Conservation (phyloP, 2,329 filamentous ascomycete species). For the Bimuria novae-zelandiae region DNA sequence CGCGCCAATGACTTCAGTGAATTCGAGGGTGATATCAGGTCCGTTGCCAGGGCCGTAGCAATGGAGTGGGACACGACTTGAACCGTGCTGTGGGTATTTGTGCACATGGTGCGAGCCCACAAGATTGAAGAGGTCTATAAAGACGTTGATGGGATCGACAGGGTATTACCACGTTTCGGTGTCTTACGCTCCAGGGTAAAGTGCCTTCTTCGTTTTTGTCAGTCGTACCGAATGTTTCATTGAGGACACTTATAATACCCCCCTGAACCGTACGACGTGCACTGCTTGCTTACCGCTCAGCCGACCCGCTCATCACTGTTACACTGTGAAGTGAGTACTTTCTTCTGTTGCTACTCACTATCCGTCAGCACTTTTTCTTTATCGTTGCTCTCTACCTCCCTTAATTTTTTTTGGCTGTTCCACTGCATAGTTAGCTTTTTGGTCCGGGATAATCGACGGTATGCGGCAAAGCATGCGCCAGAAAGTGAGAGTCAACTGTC, state of each 20-base stretch:
- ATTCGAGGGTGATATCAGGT: not conserved
- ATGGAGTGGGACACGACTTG: slow-evolving; percentile 1
- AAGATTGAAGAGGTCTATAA: not conserved
- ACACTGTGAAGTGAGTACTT: slow-evolving; percentile 3
- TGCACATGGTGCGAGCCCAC: not conserved
- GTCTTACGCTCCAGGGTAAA: not conserved
- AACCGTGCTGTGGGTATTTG: not conserved
- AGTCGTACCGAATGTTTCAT: not conserved
- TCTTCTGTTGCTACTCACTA: not conserved
- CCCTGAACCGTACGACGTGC: slow-evolving; percentile 3
- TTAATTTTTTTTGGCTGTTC: not conserved
- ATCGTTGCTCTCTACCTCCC: too few species aligned
- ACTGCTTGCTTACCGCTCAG: not conserved
- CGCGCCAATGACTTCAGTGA: not conserved
- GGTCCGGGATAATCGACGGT: not conserved
- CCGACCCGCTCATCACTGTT: slow-evolving; percentile 4
- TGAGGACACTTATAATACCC: not conserved
- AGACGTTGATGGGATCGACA: not conserved
- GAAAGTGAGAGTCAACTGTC: not conserved
- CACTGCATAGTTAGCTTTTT: not conserved
- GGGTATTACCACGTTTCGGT: slow-evolving; percentile 1
- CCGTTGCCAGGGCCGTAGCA: not conserved
- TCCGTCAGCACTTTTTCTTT: not conserved
- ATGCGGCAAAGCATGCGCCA: not conserved
- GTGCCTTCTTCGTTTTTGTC: not conserved